Evolutionary conservation across 352 stramenopile genomes (phyloP), one percentile per base, ranked within the genome.

Genomic region (Phytophthora constricta): DNA sequence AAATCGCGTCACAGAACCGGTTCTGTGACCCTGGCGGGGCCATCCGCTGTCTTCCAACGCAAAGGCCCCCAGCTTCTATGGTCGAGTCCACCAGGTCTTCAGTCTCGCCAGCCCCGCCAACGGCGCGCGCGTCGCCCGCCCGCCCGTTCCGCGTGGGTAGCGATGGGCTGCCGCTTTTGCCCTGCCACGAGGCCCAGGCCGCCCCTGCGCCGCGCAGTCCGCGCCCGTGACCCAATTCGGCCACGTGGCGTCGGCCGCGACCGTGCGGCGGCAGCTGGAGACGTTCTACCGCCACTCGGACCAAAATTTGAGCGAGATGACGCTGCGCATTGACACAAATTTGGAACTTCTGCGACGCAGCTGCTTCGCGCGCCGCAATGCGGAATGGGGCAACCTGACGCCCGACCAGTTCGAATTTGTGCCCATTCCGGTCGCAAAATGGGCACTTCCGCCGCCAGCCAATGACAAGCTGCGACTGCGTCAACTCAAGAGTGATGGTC

Each of bases 351-450:
- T 91, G 58, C 81, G 86, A 3, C 82, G 76, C 31, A 74, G 80
- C 49, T 94, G 86, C 80, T 94, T 94, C 63, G 80, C 81, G 13
- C 74, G 86, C 43, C 86, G 86, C 62, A 94, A 94, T 31, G 79
- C 83, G 37, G 79, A 79, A 57, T 92, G 84, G 84, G 52, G 64
- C n/a, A 72, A 73, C 66, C 39, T 63, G n/a, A 86, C 74, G 37
- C 84, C 86, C 31, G 84, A 88, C 20, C 59, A 74, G 65, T 82
- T 89, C 28, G 65, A 65, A 33, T 86, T 80, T 47, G 51, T 55
- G 10, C 68, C 77, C 4, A 43, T 28, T 9, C 27, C 45, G 7
- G 60, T 60, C 25, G 46, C 72, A n/a, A 19, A 46, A n/a, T 91
- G 82, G 82, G 54, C 58, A n/a, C n/a, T n/a, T n/a, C 72, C 75